Base-by-base conservation (phyloP, 108 stramenopile species). In the Cyclostephanos tholiformis region DNA sequence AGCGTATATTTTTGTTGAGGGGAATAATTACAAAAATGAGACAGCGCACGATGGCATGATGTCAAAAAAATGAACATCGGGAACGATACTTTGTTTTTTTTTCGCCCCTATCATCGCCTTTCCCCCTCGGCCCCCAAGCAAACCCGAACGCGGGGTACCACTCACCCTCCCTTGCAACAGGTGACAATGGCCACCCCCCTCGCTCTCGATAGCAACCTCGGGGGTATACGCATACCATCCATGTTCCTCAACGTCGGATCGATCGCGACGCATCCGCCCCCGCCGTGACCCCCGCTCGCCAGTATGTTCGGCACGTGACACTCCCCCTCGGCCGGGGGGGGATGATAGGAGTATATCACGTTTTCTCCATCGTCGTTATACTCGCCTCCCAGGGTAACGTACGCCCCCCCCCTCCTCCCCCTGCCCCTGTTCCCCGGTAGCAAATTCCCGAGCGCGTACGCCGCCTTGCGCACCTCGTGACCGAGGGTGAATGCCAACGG, bases 401-500 rank as follows among this genome's bases (percentile, higher is more conserved):
- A 14, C 61, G 17, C 12, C 66, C 51, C 23, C 38, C 65, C 36
- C 17, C 36, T 52, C 2, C 51, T 6, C 4, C 36, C 70, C 12
- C 69, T 48, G 12, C 44, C 41, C n/a, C 48, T 56, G 46, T 85
- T 79, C 16, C 72, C 63, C 13, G 94, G 94, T 41, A 95, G 60
- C 68, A 93, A 81, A 82, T 95, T 95, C 65, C 86, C 86, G 58
- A 95, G 58, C 16, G 94, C 88, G 67, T 95, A 95, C 13, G 91
- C 88, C 13, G 94, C 94, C 77, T 95, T 93, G 12, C 95, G 84
- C 49, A 96, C 84, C 80, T 96, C 95, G 57, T 96, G 95, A 7
- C 93, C 95, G 79, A 96, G 67, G 11, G 93, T 96, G 83, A 94
- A 94, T 0, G 93, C 93, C 69, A 96, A 53, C 0, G 95, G 95